Evolutionary conservation across 208 protist species (phyloP).

Genomic region (Endotrypanum monterogeii): DNA sequence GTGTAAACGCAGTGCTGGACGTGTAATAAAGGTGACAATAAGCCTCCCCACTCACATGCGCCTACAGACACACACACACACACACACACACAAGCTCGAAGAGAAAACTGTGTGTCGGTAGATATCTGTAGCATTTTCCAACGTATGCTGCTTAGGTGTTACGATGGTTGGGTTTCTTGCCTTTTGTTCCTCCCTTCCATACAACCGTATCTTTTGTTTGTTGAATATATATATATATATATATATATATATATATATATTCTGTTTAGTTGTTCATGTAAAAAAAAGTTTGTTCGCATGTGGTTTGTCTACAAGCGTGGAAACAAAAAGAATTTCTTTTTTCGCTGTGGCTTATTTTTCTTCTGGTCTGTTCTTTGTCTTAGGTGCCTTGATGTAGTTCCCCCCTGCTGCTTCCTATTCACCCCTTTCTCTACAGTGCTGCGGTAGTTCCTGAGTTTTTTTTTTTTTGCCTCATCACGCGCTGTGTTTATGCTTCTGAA

Average conservation of each 20-base stretch:
- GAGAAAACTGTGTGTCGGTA: too few relatives aligned
- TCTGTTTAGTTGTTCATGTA: slow-evolving; percentile 1
- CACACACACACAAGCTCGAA: too few relatives aligned
- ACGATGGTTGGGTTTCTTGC: background rate
- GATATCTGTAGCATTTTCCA: background rate
- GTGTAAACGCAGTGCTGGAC: too few relatives aligned
- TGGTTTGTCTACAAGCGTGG: background rate
- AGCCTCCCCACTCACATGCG: too few relatives aligned
- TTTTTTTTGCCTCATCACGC: too few relatives aligned
- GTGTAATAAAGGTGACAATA: too few relatives aligned
- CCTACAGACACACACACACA: too few relatives aligned
- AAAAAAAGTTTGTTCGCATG: background rate
- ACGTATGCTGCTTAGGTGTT: background rate
- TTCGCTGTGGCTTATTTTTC: background rate
- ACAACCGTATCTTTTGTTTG: background rate
- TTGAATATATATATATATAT: slow-evolving; percentile 5
- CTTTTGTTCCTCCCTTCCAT: background rate
- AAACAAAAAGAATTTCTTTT: too few relatives aligned
- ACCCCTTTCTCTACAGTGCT: background rate
- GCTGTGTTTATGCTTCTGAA: too few relatives aligned
- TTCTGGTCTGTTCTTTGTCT: background rate
- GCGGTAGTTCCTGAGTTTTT: background rate
- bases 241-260: background rate
- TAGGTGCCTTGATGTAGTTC: background rate
- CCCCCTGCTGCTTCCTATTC: background rate